These are phyloP conservation scores for Pseudopithomyces chartarum DNA, from an alignment of 2,329 filamentous ascomycete genomes.

Conservation along the genomic window DNA sequence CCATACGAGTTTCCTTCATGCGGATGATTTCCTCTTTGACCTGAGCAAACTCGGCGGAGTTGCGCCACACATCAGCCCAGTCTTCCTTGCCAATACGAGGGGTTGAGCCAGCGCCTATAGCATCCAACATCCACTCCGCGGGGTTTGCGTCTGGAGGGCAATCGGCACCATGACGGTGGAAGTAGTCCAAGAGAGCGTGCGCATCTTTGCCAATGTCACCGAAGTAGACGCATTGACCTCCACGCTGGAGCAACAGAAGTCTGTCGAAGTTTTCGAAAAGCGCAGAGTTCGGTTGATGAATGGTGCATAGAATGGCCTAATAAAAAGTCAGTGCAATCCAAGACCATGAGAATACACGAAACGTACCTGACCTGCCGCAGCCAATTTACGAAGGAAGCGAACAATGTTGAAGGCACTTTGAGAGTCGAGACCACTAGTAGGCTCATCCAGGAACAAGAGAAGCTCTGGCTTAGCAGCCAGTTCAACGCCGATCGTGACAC, in stretches of 20 bases:
- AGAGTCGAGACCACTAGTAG: slow-evolving; percentile 74
- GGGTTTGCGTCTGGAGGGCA: slow-evolving; percentile 61
- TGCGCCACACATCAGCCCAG: slow-evolving; percentile 80
- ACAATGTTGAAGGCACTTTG: slow-evolving; percentile 79
- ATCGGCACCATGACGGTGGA: slow-evolving; percentile 60
- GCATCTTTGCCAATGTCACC: slow-evolving; percentile 82
- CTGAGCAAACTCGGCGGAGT: slow-evolving; percentile 70
- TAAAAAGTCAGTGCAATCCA: no score
- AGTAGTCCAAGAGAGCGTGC: slow-evolving; percentile 66
- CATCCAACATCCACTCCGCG: slow-evolving; percentile 84
- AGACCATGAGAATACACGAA: no score
- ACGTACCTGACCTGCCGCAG: slow-evolving; percentile 69
- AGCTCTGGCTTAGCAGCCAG: slow-evolving; percentile 70
- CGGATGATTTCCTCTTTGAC: slow-evolving; percentile 69
- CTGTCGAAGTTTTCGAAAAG: slow-evolving; percentile 89
- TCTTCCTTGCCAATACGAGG: slow-evolving; percentile 75
- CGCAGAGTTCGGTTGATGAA: slow-evolving; percentile 85
- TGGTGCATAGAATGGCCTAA: slow-evolving; percentile 81
- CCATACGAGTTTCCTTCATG: slow-evolving; percentile 67
- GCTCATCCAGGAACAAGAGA: slow-evolving; percentile 79
- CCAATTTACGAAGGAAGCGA: slow-evolving; percentile 76
- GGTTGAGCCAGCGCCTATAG: slow-evolving; percentile 75
- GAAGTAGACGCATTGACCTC: slow-evolving; percentile 84
- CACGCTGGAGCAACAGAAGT: slow-evolving; percentile 75
- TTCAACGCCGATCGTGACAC: slow-evolving; percentile 67